Evolutionary conservation across 2,329 filamentous ascomycete genomes (phyloP), one percentile per base, ranked within the genome.

Genomic region (Fusarium sp.): DNA sequence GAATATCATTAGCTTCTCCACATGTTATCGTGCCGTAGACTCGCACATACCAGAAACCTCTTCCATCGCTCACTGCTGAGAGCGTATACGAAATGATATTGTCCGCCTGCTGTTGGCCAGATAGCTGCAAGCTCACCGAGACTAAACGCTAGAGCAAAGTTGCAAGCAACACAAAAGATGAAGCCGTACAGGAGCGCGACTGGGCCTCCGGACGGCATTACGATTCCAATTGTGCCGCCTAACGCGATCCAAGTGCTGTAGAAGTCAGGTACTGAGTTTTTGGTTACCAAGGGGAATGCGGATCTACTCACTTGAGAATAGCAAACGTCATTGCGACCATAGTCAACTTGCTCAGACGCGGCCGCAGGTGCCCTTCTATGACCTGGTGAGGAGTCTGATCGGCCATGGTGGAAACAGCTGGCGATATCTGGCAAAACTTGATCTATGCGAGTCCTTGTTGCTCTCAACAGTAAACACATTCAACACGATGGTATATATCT

Each of bases 1-100:
- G 17, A 2, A 15, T 18, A 15, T 20, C 8, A 14, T 57, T 17
- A 57, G 22, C 5, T 7, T 17, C 15, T 14, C 2, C 6, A 4
- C 0, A 17, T 3, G 9, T 6, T 26, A 6, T 17, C 8, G 5
- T 30, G 2, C 38, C 3, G 0, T 2, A 30, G 9, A 20, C 1
- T 2, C 3, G 9, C 2, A 17, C 54, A 8, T 34, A 57, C 54
- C 9, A 57, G 5, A 15, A 57, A 26, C 13, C 54, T 57, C 54
- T 57, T 57, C 54, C 54, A 57, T 15, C 22, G 13, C 13, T 57
- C 54, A 17, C 54, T 57, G 2, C 54, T 57, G 28, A 57, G 54
- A 15, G 54, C 54, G 28, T 57, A 57, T 3, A 57, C 54, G 17
- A 57, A 57, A 47, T 57, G 54, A 17, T 57, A 57, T 0, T 57